Evolutionary conservation across 2,329 filamentous ascomycete genomes (phyloP), one percentile per base, ranked within the genome.

Genomic region (Xylaria sp.): DNA sequence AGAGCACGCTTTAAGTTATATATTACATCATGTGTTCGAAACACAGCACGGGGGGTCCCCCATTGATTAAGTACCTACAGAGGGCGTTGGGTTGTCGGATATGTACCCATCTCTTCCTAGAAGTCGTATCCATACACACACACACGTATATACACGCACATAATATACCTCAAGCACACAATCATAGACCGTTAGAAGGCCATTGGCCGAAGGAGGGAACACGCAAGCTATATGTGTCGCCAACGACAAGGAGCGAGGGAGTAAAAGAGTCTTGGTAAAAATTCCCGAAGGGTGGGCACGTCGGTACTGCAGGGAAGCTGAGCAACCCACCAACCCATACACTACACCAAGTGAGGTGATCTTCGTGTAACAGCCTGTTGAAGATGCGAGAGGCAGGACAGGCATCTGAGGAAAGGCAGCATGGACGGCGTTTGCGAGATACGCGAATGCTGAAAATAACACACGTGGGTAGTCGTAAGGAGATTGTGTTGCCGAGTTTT

Each of bases 271-370:
- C 21, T 60, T 35, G 48, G 48, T 35, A 51, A 29, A 23, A 37
- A 27, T 13, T 37, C 10, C 21, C 27, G 18, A 16, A 32, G 13
- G 9, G 29, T 48, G 55, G n/a, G 37, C 32, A 35, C 23, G n/a
- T 47, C 57, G n/a, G 50, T 13, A 13, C 51, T 58, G 25, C 57
- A 44, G 47, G 13, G n/a, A 51, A 62, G 66, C 44, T 44, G 27
- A 21, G 44, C 29, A 66, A 58, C 50, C 58, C 18, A 5, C 2
- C 23, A 16, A 16, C n/a, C 10, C 40, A 2, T 35, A 35, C 5
- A 35, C 32, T 32, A 35, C 32, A 9, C 9, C 9, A 10, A 35
- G 1, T 35, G 32, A 4, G 32, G 32, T 10, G 32, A 35, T 32
- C 29, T 13, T 32, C 32, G 40, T 57, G 44, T 32, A 25, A 57